Percentiles rank a stretch among this genome's conserved stretches.
phyloP scores from a whole-genome alignment of 139 green algal genomes.

The Zygnema cylindricum region DNA sequence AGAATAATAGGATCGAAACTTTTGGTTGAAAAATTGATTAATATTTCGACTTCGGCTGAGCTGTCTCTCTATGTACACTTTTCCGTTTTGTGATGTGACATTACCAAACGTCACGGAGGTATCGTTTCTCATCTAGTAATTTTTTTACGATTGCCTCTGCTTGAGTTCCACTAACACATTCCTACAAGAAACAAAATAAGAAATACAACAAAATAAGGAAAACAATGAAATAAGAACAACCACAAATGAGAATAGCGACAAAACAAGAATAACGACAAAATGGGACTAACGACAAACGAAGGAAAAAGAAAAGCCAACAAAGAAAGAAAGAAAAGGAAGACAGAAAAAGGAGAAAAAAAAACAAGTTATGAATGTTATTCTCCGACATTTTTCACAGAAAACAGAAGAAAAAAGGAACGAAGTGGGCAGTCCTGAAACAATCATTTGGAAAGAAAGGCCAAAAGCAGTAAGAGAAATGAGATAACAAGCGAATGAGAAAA shows the following conservation, averaged over 20 bases:
- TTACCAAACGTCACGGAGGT: slow-evolving; percentile 92
- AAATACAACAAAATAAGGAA: neutral
- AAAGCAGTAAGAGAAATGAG: neutral
- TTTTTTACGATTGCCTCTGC: slow-evolving; percentile 81
- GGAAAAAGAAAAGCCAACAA: neutral
- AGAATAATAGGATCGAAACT: too few relatives aligned
- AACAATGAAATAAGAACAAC: slow-evolving; percentile 13
- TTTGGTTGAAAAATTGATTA: too few relatives aligned
- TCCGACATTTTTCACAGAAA: slow-evolving; percentile 5
- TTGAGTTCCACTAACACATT: slow-evolving; percentile 63
- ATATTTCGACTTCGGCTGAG: too few relatives aligned
- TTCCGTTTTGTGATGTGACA: too few relatives aligned
- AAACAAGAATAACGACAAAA: neutral
- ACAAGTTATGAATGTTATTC: too few relatives aligned
- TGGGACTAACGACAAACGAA: neutral
- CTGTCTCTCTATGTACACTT: too few relatives aligned
- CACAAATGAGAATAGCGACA: too few relatives aligned
- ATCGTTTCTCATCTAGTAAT: slow-evolving; percentile 75
- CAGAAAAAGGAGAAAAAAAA: neutral
- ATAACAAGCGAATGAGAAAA: neutral
- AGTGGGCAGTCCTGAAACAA: too few relatives aligned
- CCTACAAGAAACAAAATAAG: neutral
- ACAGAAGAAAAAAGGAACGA: neutral
- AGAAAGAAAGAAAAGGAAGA: neutral
- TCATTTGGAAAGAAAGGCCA: neutral